Percentiles rank a stretch among this genome's conserved stretches.
Evolutionary conservation across 2,329 filamentous ascomycete genomes (phyloP).

Genomic region (Beauveria caledonica): DNA sequence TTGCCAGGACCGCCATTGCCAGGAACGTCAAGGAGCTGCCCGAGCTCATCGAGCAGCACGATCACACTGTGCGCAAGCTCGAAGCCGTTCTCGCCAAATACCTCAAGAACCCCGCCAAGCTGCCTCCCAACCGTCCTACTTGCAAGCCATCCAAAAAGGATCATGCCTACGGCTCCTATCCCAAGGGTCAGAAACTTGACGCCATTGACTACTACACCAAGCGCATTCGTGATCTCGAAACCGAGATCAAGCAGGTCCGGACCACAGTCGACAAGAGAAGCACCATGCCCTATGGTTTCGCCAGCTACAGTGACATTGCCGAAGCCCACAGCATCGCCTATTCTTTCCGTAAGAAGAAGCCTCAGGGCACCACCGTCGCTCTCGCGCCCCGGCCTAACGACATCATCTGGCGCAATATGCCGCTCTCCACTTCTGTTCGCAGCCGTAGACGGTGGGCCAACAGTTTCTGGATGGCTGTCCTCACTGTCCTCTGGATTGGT

Average conservation of each 20-base stretch:
- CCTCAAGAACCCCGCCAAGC: constrained; percentile 72
- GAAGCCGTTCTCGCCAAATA: constrained; percentile 84
- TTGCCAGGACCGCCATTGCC: constrained; percentile 74
- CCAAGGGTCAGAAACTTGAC: constrained; percentile 70
- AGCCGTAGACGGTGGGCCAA: constrained; percentile 69
- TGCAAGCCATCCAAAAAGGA: constrained; percentile 79
- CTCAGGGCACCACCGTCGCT: constrained; percentile 65
- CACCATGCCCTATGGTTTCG: constrained; percentile 87
- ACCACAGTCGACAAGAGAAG: constrained; percentile 77
- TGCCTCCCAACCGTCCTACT: constrained; percentile 68
- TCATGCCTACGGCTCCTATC: constrained; percentile 53
- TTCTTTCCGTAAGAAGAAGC: constrained; percentile 69
- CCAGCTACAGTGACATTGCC: constrained; percentile 80
- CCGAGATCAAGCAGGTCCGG: constrained; percentile 76
- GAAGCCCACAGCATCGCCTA: constrained; percentile 86
- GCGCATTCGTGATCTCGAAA: constrained; percentile 74
- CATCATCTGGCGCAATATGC: constrained; percentile 92
- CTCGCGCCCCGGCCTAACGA: constrained; percentile 84
- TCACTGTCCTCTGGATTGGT: constrained; percentile 81
- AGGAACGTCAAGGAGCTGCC: constrained; percentile 90
- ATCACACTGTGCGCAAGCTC: constrained; percentile 69
- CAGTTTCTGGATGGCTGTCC: constrained; percentile 70
- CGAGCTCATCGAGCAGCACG: constrained; percentile 74
- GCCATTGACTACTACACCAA: constrained; percentile 89
- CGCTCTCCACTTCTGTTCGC: constrained; percentile 58